Percentiles rank a stretch among this genome's conserved stretches.
Evolutionary conservation across 2,329 filamentous ascomycete genomes (phyloP).

Genomic region (Erysiphe pulchra): DNA sequence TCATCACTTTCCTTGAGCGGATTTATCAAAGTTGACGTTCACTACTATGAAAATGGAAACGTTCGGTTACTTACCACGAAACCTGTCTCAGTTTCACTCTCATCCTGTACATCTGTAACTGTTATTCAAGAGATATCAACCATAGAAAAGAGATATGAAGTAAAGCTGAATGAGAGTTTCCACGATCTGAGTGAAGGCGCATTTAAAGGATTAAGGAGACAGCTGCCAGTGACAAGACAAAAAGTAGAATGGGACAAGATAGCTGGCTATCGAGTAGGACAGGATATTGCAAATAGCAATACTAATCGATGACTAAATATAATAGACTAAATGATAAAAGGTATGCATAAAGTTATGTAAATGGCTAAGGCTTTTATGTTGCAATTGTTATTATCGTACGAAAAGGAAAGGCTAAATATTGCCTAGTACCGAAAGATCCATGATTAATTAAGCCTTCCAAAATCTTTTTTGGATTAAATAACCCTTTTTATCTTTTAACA

Average conservation of each 20-base stretch:
- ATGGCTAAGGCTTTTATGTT: neutral
- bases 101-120: slow-evolving; percentile 27
- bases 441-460: no score
- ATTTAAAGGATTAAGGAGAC: slow-evolving; percentile 78
- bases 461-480: no score
- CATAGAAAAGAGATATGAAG: slow-evolving; percentile 80
- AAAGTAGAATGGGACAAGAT: slow-evolving; percentile 99
- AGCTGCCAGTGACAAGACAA: slow-evolving; percentile 87
- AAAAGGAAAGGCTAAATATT: neutral
- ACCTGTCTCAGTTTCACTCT: slow-evolving; percentile 33
- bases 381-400: neutral
- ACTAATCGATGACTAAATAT: slow-evolving; percentile 19
- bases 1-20: slow-evolving; percentile 45
- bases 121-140: slow-evolving; percentile 55
- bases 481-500: no score
- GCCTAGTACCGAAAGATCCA: no score
- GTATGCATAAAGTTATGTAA: no score
- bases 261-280: slow-evolving; percentile 64
- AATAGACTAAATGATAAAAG: neutral
- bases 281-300: slow-evolving; percentile 50
- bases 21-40: slow-evolving; percentile 75
- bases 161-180: slow-evolving; percentile 83
- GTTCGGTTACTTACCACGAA: slow-evolving; percentile 83
- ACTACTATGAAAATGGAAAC: slow-evolving; percentile 99
- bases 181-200: slow-evolving; percentile 71